These are phyloP conservation scores for Pseudofabraea citricarpa DNA, from an alignment of 2,329 filamentous ascomycete genomes.

Conservation along the genomic window DNA sequence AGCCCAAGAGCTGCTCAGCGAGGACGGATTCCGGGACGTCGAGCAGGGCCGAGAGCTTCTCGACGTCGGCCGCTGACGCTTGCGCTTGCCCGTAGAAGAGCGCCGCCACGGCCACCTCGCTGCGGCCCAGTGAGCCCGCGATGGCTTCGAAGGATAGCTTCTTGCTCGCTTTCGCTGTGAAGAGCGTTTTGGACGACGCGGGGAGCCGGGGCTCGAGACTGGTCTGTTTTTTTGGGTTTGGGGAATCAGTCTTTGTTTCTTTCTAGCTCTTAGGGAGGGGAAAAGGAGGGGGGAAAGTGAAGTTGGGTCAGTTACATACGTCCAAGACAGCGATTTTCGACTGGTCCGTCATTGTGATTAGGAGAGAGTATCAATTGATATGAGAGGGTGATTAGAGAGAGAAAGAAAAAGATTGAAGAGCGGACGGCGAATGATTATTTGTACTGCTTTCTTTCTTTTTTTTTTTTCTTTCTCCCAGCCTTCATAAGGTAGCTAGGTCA, in stretches of 20 bases:
- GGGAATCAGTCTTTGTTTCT: background rate
- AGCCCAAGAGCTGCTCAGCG: conserved; percentile 60
- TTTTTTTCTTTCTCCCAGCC: too few relatives aligned
- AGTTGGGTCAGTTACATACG: conserved; percentile 14
- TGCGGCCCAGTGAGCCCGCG: conserved; percentile 67
- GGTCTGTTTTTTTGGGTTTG: conserved; percentile 38
- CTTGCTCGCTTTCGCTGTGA: conserved; percentile 73
- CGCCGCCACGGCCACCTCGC: conserved; percentile 84
- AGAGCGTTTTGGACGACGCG: conserved; percentile 65
- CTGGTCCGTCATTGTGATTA: conserved; percentile 16
- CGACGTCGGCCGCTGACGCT: conserved; percentile 64
- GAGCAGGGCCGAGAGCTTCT: conserved; percentile 62
- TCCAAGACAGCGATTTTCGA: conserved; percentile 15
- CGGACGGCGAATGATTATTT: too few relatives aligned
- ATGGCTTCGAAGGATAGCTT: conserved; percentile 77
- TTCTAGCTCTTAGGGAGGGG: background rate
- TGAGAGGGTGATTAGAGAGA: too few relatives aligned
- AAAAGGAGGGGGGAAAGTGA: background rate
- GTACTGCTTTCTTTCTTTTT: too few relatives aligned
- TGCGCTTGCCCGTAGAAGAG: conserved; percentile 86
- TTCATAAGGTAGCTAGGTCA: background rate
- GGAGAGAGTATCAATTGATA: too few relatives aligned
- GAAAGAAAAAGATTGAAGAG: too few relatives aligned
- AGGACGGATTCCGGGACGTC: conserved; percentile 53
- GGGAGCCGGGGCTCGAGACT: conserved; percentile 67